Base-by-base conservation (phyloP, 2,329 filamentous ascomycete species). In the Emmonsiellopsis sp. region DNA sequence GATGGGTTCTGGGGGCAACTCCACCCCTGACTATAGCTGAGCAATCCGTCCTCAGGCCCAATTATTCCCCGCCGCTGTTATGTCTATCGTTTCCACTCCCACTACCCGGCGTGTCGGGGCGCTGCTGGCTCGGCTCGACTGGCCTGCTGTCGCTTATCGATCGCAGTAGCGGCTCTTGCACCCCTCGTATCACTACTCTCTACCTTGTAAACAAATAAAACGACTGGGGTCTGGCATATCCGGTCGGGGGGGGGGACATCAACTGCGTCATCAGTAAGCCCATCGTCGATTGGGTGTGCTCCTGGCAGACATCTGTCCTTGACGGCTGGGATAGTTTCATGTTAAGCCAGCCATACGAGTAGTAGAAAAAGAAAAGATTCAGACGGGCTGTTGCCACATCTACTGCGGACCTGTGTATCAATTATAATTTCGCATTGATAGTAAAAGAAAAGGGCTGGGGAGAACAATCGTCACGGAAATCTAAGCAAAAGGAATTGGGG, bases 401-500 rank as follows among this genome's bases (percentile, higher is more conserved):
- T 48, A 37, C 39, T 33, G 10, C 9, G 21, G 46, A 51, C 39
- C 39, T 43, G 39, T 32, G 42, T 21, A 36, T 43, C 11, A 27
- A 43, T 44, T 51, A 13, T 34, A 51, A 43, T 34, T 21, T 43
- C 40, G 40, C 31, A 51, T 51, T 51, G 49, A 51, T 33, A n/a
- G 27, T 51, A 51, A 21, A 51, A 34, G 14, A 11, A 14, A 17
- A 13, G 42, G n/a, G 39, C 11, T 17, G n/a, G 21, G 40, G 17
- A 39, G 42, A 13, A 21, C 33, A 14, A 11, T 42, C 48, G 42
- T 42, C 37, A 51, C n/a, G 40, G 42, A 44, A 51, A 44, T 51
- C 39, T 36, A 51, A 36, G 17, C 31, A 43, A 51, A 44, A 40
- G 17, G 40, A 13, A 36, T 39, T 39, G 11, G 40, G 13, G 31